Percentiles rank a stretch among this genome's conserved stretches.
These are phyloP conservation scores for Sparassis latifolia DNA, from an alignment of 1,284 basidiomycete species.

Conservation along the genomic window DNA sequence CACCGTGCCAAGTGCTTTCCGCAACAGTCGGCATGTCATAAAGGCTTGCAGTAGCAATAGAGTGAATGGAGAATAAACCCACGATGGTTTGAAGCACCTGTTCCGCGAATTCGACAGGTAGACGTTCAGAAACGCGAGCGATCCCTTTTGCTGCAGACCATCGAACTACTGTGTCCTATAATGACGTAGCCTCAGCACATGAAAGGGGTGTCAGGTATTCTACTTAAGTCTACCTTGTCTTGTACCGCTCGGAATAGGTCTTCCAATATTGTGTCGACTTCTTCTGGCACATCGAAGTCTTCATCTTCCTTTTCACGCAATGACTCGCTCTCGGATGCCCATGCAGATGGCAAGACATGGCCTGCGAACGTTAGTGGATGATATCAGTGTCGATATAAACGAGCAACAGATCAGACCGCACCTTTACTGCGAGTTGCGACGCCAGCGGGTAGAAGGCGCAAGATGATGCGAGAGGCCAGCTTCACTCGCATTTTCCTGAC, in stretches of 20 bases:
- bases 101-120: slow-evolving; percentile 68
- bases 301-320: slow-evolving; percentile 24
- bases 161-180: slow-evolving; percentile 88
- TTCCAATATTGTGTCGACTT: slow-evolving; percentile 73
- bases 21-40: slow-evolving; percentile 70
- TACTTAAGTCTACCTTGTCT: slow-evolving; percentile 59
- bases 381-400: neutral
- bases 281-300: slow-evolving; percentile 73
- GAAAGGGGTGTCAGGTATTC: neutral
- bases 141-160: slow-evolving; percentile 95
- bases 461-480: slow-evolving; percentile 53
- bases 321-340: neutral
- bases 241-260: slow-evolving; percentile 72
- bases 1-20: slow-evolving; percentile 93
- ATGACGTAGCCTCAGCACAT: neutral
- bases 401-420: slow-evolving; percentile 14
- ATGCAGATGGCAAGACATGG: slow-evolving; percentile 7
- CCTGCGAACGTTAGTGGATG: slow-evolving; percentile 6
- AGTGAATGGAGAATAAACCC: slow-evolving; percentile 62
- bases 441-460: slow-evolving; percentile 55
- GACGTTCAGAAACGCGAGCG: slow-evolving; percentile 76
- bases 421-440: slow-evolving; percentile 34
- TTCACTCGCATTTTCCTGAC: slow-evolving; percentile 66
- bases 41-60: slow-evolving; percentile 48
- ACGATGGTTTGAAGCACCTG: slow-evolving; percentile 83